Conservation (phyloP, 116 monocot species). For the Phalaenopsis hybrid region DNA sequence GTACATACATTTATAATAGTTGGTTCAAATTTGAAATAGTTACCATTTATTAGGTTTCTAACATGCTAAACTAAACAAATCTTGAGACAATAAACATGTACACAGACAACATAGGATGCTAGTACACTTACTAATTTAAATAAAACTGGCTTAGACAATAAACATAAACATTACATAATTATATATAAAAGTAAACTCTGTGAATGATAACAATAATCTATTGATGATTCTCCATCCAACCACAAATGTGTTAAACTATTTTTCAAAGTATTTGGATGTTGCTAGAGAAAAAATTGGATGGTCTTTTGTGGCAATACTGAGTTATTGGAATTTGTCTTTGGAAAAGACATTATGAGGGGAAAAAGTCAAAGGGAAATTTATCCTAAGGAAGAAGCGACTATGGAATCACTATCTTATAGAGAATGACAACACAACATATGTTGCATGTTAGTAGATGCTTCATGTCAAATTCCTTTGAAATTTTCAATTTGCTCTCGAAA, state of each 20-base stretch:
- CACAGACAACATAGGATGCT: background rate
- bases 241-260: too few relatives aligned
- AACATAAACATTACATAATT: background rate
- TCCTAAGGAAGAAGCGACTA: background rate
- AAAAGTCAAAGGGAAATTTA: background rate
- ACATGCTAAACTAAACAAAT: too few relatives aligned
- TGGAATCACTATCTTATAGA: background rate
- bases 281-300: background rate
- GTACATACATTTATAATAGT: background rate
- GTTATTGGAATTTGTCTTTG: background rate
- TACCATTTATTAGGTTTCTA: too few relatives aligned
- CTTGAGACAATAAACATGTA: background rate
- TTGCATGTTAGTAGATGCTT: background rate
- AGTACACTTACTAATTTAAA: background rate
- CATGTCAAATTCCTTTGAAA: background rate
- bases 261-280: background rate
- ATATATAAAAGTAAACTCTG: slow-evolving; percentile 1
- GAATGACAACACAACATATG: background rate
- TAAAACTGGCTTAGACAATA: background rate
- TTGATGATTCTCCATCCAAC: too few relatives aligned
- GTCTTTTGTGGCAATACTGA: background rate
- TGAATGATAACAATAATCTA: background rate
- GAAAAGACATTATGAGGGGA: background rate
- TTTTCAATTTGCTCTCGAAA: background rate
- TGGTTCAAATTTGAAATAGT: background rate